Evolutionary conservation across 306 rosid species (phyloP).

Genomic region (Cucumis sativus): DNA sequence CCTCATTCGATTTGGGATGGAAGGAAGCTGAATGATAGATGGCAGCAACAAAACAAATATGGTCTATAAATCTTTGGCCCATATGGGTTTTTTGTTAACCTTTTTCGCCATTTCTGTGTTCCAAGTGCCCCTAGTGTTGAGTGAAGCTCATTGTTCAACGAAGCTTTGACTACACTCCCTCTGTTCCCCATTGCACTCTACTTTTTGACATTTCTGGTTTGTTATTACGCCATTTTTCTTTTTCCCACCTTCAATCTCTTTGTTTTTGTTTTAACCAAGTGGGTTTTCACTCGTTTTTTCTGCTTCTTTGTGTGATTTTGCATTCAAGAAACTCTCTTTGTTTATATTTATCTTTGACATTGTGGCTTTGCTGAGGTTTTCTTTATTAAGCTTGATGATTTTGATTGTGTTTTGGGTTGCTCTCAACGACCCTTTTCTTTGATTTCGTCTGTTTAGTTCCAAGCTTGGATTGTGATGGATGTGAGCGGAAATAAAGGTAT

Average conservation of each 20-base stretch:
- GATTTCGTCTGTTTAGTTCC: not conserved
- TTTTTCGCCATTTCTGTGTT: no score
- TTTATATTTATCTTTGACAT: not conserved
- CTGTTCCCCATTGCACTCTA: not conserved
- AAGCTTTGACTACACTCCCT: not conserved
- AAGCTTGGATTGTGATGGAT: not conserved
- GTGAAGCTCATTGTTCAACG: not conserved
- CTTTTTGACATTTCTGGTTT: not conserved
- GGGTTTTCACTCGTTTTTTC: not conserved
- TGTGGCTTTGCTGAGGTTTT: not conserved
- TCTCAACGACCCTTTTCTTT: not conserved
- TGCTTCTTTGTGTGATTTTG: not conserved
- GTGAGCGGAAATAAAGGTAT: conserved; percentile 6
- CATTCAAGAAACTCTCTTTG: not conserved
- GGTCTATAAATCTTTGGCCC: no score
- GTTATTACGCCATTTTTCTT: not conserved
- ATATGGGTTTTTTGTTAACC: no score
- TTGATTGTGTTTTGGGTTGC: not conserved
- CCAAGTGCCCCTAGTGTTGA: no score
- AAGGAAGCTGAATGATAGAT: no score
- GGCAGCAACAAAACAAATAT: no score
- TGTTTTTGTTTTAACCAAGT: not conserved
- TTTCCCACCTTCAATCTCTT: not conserved
- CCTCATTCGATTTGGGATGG: no score
- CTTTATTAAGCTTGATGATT: not conserved